Percentiles rank a stretch among this genome's conserved stretches.
Evolutionary conservation across 1,284 basidiomycete genomes (phyloP).

Genomic region (Blastosporella zonata): DNA sequence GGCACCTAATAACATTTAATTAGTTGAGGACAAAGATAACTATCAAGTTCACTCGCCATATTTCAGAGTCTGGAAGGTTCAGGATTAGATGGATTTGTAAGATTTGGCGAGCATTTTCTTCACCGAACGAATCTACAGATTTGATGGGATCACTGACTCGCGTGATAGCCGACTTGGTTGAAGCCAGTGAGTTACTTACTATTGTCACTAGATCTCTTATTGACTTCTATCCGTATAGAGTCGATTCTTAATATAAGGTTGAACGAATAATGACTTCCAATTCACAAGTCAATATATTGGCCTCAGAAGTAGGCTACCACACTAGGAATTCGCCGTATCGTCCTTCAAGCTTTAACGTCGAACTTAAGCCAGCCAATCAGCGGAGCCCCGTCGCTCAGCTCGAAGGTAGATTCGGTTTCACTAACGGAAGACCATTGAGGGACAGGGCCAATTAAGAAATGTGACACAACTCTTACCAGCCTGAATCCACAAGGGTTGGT

Average conservation of each 20-base stretch:
- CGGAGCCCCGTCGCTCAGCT: not conserved
- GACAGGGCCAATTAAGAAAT: not conserved
- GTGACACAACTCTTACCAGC: slow-evolving; percentile 19
- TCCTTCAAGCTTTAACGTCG: too few relatives aligned
- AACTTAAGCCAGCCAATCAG: too few relatives aligned
- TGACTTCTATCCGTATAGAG: too few relatives aligned
- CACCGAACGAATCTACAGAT: not conserved
- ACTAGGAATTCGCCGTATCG: too few relatives aligned
- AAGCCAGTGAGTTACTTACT: not conserved
- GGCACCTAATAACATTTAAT: slow-evolving; percentile 33
- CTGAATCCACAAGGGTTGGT: slow-evolving; percentile 29
- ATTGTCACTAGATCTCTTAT: too few relatives aligned
- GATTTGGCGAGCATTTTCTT: not conserved
- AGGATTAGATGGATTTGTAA: not conserved
- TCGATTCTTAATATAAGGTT: too few relatives aligned
- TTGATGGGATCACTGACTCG: not conserved
- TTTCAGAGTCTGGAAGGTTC: not conserved
- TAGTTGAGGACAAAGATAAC: not conserved
- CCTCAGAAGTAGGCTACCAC: too few relatives aligned
- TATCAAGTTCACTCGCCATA: not conserved
- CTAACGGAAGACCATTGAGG: not conserved
- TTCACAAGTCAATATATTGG: too few relatives aligned
- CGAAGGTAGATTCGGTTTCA: slow-evolving; percentile 15
- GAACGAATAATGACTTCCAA: too few relatives aligned
- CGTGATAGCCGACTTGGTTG: not conserved